Base-by-base conservation (phyloP, 1,139 yeast genomes). In the Suhomyces bolitotheri region DNA sequence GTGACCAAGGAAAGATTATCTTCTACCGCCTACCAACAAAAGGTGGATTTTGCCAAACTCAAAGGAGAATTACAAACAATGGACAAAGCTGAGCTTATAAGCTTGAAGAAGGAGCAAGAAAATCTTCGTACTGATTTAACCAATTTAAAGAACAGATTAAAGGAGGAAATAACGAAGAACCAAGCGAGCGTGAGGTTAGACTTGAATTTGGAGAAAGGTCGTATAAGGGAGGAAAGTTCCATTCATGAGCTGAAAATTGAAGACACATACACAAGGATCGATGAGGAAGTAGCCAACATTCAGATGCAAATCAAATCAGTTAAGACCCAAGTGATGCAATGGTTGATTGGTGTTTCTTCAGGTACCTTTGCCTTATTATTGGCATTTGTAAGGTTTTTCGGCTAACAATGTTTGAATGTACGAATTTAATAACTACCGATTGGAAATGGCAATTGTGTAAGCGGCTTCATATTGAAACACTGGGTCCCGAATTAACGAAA, bases 261-360 rank as follows among this genome's bases (percentile, higher is more conserved):
- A 55, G 98, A 92, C 54, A 89, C 96, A 1, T 94, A 89, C 52
- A 88, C 97, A 4, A 72, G 96, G 48, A 90, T 92, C 41, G 97
- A 92, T 56, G 96, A 92, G 60, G 98, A 92, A 54, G 84, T 92
- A 24, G 85, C 94, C 31, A 90, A 92, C 56, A 87, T 92, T 78
- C 90, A 86, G 59, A 86, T 90, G 73, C 96, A 90, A 60, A 89
- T 92, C 46, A 96, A 90, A 53, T 80, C 87, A 27, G 96, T 92
- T 23, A 90, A 92, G 64, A 87, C 96, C 2, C 97, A 92, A 58
- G 97, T 92, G 33, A 80, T 88, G 80, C 98, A 92, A 62, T 92
- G 97, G 97, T 74, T 92, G 47, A 88, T 92, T 52, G 97, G 97
- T 71, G 97, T 92, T 16, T 86, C 96, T 53, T 89, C 97, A 1